Base-by-base conservation (phyloP, 202 grass and related monocot species). In the Zoysia matrella region DNA sequence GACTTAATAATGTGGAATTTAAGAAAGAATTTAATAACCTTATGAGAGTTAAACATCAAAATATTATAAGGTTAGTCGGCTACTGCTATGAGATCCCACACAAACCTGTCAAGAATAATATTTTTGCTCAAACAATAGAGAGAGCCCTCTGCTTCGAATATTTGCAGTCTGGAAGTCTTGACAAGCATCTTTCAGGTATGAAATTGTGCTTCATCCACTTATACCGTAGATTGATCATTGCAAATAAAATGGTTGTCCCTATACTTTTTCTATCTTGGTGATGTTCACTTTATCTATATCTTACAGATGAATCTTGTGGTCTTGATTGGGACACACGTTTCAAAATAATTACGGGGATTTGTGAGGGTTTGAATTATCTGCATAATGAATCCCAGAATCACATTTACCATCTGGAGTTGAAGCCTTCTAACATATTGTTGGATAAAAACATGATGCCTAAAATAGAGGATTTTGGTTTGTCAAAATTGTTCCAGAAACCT, bases 281-380 rank as follows among this genome's bases (percentile, higher is more conserved):
- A 14, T 71, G 0, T 51, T 50, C 52, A 11, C 11, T 12, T 71
- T 71, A 1, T 52, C 11, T 52, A 56, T 40, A 11, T 53, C 15
- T 18, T 46, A n/a, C 40, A 74, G 72, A 74, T 55, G 36, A 43
- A 40, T 41, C 51, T 1, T 11, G 40, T 44, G 14, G 7, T 4
- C 39, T 58, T 74, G 72, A 58, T 11, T 74, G 72, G 72, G 7
- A 6, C 40, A 58, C 13, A 11, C 14, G 72, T 16, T 74, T 47
- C 72, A 74, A 74, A 58, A 47, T 74, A 58, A 74, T 74, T 4
- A 74, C 58, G 15, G 72, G 54, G 15, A 45, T 74, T 7, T 74
- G 72, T 1, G 72, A 74, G 2, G 72, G 72, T 18, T 47, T 74
- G 15, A n/a, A 74, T 46, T 60, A 60, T 5, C 72, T 74, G 46